Evolutionary conservation across 139 green algal species (phyloP), one percentile per base, ranked within the genome.

Genomic region (Nannochloris sp.): DNA sequence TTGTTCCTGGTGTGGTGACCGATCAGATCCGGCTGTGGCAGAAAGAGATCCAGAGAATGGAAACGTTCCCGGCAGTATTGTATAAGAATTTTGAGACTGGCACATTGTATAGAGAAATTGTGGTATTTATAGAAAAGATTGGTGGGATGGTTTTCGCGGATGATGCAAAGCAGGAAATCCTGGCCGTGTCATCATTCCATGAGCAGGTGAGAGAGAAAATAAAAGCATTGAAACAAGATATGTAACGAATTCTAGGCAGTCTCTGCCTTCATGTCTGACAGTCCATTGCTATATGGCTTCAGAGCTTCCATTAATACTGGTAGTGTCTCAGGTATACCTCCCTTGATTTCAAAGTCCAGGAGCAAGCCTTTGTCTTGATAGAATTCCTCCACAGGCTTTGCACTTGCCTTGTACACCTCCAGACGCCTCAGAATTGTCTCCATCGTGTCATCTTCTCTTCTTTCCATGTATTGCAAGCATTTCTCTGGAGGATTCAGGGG

Each of bases 261-360:
- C 6, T 31, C 12, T 17, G 20, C 20, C 14, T 64, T 64, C 8
- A 28, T 49, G 0, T 29, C n/a, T 64, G 25, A 23, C 14, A 31
- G 26, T 29, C 6, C 58, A 25, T 13, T 66, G 36, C 6, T 40
- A 25, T 25, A 66, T 37, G 33, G 33, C 11, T 23, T 25, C 33
- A 66, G 48, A 25, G 20, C 16, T 44, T 66, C 31, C 25, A 66
- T 23, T 44, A 66, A 23, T 20, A 29, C 36, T 40, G 60, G 60
- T 23, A 66, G 57, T 1, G 60, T 66, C 66, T 96, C 83, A 2
- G 91, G 90, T 56, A 98, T 97, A 45, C 93, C 93, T 2, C 77
- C 79, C 6, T 78, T 90, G 64, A 98, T 92, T 66, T 95, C 79
- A 81, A 97, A 98, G 56, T 97, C 83, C 11, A 92, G 33, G 59